A percentile compares a stretch with the other conserved stretches of the same genome.
Conservation (phyloP, 768 basidiomycete species). For the Thelephora aurantiotincta region DNA sequence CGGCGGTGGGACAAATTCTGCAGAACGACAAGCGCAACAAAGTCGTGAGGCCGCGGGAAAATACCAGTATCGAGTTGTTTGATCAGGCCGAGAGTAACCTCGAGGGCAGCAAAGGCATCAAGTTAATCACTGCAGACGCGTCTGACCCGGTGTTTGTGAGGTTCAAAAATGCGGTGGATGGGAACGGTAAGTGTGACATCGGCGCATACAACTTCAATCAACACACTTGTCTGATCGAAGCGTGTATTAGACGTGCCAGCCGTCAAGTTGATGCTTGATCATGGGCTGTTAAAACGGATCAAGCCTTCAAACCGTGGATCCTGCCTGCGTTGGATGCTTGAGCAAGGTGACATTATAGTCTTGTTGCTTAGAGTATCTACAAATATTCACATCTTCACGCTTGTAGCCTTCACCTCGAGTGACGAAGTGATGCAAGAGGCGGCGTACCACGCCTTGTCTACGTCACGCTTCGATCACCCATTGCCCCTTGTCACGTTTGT, state of each 20-base stretch:
- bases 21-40: slow-evolving; percentile 9
- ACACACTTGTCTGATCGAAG: not conserved
- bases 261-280: slow-evolving; percentile 25
- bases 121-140: slow-evolving; percentile 1
- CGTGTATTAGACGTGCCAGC: slow-evolving; percentile 23
- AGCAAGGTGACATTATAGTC: slow-evolving; percentile 21
- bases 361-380: not conserved
- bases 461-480: not conserved
- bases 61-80: slow-evolving; percentile 4
- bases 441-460: not conserved
- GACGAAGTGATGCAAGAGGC: not conserved
- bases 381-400: not conserved
- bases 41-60: slow-evolving; percentile 7
- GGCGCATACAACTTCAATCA: not conserved
- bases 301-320: slow-evolving; percentile 15
- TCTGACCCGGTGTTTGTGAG: slow-evolving; percentile 5
- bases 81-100: slow-evolving; percentile 11
- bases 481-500: not conserved
- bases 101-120: slow-evolving; percentile 6
- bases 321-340: slow-evolving; percentile 26
- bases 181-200: slow-evolving; percentile 19
- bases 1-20: slow-evolving; percentile 18
- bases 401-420: not conserved
- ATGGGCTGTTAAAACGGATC: slow-evolving; percentile 24
- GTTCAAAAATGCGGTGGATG: slow-evolving; percentile 19